Conservation (phyloP, 1,284 basidiomycete genomes). For the Chondrostereum purpureum region DNA sequence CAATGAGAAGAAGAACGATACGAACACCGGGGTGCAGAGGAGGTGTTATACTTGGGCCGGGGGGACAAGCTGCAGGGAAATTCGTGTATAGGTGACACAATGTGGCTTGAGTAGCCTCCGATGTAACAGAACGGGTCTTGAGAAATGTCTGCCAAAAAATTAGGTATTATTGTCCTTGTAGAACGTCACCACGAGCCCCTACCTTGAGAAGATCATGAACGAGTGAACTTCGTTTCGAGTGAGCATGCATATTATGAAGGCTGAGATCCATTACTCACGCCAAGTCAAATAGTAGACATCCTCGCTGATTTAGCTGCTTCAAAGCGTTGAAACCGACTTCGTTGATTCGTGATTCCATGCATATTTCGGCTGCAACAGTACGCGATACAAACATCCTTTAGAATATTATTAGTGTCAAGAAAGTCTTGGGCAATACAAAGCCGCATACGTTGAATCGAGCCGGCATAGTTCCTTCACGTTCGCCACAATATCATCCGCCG, state of each 20-base stretch:
- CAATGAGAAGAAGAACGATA: conserved; percentile 57
- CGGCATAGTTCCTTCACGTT: conserved; percentile 64
- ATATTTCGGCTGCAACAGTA: conserved; percentile 71
- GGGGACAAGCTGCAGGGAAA: conserved; percentile 44
- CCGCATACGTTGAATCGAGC: conserved; percentile 54
- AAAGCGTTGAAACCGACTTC: conserved; percentile 60
- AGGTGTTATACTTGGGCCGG: background rate
- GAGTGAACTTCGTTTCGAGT: conserved; percentile 35
- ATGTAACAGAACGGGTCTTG: conserved; percentile 58
- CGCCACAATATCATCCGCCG: conserved; percentile 53
- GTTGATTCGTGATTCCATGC: conserved; percentile 69
- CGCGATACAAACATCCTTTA: conserved; percentile 71
- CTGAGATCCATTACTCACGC: conserved; percentile 32
- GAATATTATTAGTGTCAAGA: conserved; percentile 8
- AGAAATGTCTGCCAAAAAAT: conserved; percentile 47
- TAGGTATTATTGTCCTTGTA: conserved; percentile 3
- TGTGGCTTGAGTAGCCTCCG: conserved; percentile 37
- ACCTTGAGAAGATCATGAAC: conserved; percentile 61
- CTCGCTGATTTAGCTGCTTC: conserved; percentile 54
- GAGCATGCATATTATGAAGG: conserved; percentile 11
- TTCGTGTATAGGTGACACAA: conserved; percentile 56
- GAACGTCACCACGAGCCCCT: conserved; percentile 11
- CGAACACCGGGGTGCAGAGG: conserved; percentile 45
- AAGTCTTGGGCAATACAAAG: conserved; percentile 6
- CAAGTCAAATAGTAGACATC: conserved; percentile 55